Evolutionary conservation across 495 filamentous ascomycete species (phyloP), one percentile per base, ranked within the genome.

Genomic region (Neurospora sp.): DNA sequence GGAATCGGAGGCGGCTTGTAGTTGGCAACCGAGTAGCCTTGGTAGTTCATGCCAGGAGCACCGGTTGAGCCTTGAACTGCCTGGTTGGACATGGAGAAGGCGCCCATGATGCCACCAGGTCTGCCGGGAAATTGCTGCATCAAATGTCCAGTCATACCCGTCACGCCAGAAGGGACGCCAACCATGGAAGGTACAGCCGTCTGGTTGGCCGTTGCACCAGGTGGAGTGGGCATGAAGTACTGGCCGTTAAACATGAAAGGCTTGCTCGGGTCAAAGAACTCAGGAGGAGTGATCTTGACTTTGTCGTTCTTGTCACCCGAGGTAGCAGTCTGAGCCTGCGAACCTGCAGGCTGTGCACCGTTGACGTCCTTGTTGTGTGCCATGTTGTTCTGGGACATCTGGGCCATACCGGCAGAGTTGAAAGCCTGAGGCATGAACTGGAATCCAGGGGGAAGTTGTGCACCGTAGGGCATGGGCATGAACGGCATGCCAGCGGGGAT

Each of bases 241-340:
- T 87, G 84, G 60, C 85, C 85, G 72, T 87, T 87, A 78, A 80
- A 79, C 66, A 82, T 81, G 73, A 84, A 86, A 0, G 85, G 85
- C 73, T 82, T 82, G 54, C 79, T 83, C 12, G 77, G 77, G 46
- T 87, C 86, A 38, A 85, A 83, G 70, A 84, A 78, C 72, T 83
- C 83, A 9, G 83, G 83, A n/a, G 81, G 80, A 2, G 83, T 79
- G 39, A 85, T 77, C 76, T 83, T 85, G 44, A 84, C 79, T 39
- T 81, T 79, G 40, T 78, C 79, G 12, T 80, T 75, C 72, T 81
- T 83, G 72, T 83, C 79, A 69, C 79, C 73, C 14, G 72, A 39
- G n/a, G 76, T 73, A 39, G 76, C 79, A 35, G 77, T 75, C 41
- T 79, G 78, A 9, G 49, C 74, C 44, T 80, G 82, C 49, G 72